A percentile compares a stretch with the other conserved stretches of the same genome.
These are phyloP conservation scores for Benincasa hispida DNA, from an alignment of 306 rosid species.

Conservation along the genomic window DNA sequence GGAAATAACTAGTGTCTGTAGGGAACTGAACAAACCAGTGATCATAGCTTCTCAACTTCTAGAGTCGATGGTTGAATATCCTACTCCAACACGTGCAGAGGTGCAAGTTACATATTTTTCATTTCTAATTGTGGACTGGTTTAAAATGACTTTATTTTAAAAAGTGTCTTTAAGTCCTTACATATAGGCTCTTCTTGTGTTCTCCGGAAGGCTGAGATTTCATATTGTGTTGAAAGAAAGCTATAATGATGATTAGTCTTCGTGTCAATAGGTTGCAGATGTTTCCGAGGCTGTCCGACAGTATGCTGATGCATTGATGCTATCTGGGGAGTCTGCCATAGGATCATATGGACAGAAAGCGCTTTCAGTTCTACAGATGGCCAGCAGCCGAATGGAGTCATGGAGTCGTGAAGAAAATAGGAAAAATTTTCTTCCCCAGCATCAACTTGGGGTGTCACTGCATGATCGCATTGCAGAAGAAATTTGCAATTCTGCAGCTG, in stretches of 20 bases:
- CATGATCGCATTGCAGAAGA: constrained; percentile 70
- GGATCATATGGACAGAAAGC: constrained; percentile 70
- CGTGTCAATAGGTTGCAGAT: constrained; percentile 66
- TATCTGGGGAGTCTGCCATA: constrained; percentile 83
- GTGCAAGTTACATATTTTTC: constrained; percentile 16
- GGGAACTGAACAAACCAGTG: constrained; percentile 82
- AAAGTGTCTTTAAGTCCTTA: too few species aligned
- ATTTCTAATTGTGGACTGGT: neutral
- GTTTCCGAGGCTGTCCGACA: constrained; percentile 85
- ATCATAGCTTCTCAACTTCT: constrained; percentile 93
- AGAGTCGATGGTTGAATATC: constrained; percentile 88
- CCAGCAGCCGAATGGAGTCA: constrained; percentile 64
- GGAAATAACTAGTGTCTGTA: constrained; percentile 44
- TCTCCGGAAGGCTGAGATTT: neutral
- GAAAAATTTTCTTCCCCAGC: constrained; percentile 28
- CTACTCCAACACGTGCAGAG: constrained; percentile 97
- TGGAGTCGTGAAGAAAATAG: constrained; percentile 65
- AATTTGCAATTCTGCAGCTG: constrained; percentile 69
- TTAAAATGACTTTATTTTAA: neutral
- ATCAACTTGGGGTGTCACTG: constrained; percentile 47
- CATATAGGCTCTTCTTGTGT: neutral
- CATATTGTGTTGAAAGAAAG: neutral
- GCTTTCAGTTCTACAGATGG: constrained; percentile 55
- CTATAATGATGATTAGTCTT: neutral
- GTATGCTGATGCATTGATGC: constrained; percentile 81